Percentiles rank a stretch among this genome's conserved stretches.
Evolutionary conservation across 2,329 filamentous ascomycete genomes (phyloP).

Genomic region (Colletotrichum tropicale): DNA sequence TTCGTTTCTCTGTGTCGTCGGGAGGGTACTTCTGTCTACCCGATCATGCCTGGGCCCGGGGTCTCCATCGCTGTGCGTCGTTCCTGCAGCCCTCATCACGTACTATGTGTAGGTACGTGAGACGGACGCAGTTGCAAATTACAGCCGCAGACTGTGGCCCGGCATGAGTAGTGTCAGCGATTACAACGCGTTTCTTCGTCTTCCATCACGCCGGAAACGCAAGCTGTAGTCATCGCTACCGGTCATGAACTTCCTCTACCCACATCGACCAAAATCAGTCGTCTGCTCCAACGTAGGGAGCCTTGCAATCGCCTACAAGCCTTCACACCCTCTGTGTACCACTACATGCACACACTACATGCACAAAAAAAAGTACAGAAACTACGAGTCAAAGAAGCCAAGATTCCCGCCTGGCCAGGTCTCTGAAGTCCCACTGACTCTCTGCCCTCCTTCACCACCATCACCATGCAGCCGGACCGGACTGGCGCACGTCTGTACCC

Average conservation of each 20-base stretch:
- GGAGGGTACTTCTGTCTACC: neutral
- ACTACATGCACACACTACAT: neutral
- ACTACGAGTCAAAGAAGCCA: neutral
- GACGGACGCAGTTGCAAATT: neutral
- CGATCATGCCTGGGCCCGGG: neutral
- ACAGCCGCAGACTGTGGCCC: neutral
- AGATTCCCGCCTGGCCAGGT: neutral
- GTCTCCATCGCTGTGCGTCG: neutral
- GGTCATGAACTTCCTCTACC: neutral
- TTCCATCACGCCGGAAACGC: neutral
- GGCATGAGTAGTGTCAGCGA: neutral
- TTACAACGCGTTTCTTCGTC: neutral
- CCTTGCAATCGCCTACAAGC: neutral
- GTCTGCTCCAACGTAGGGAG: neutral
- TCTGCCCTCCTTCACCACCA: neutral
- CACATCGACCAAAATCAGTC: neutral
- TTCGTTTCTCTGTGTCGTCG: neutral
- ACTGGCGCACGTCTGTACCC: neutral
- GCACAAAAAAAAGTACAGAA: neutral
- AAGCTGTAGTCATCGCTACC: neutral
- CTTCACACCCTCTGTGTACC: neutral
- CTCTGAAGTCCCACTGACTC: neutral
- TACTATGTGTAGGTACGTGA: neutral
- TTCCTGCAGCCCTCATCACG: slow-evolving; percentile 5
- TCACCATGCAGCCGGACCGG: neutral